phyloP scores from a whole-genome alignment of 371 early-diverging fungal species.

The Funneliformis caledonium region DNA sequence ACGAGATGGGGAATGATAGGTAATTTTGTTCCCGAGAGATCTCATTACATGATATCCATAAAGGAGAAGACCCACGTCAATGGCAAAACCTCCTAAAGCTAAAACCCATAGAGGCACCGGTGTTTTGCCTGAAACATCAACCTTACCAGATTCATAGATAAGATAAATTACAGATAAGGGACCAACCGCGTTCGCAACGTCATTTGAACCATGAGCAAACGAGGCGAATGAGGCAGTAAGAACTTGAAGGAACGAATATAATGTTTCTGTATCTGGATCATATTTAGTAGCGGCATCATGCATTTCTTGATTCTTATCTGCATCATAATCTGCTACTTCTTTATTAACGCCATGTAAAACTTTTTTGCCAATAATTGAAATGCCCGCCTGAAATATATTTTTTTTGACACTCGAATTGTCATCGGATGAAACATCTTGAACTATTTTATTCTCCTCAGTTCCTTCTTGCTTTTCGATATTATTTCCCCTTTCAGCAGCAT shows the following conservation, averaged over 20 bases:
- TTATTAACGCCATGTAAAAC: conserved; percentile 57
- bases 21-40: conserved; percentile 83
- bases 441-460: not conserved
- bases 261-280: conserved; percentile 79
- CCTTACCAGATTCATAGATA: not conserved
- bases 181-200: conserved; percentile 89
- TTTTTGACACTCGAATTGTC: conserved; percentile 29
- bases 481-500: conserved; percentile 1
- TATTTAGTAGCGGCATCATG: conserved; percentile 71
- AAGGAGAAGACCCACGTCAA: conserved; percentile 79
- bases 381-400: not conserved
- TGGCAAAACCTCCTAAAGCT: conserved; percentile 78
- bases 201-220: conserved; percentile 91
- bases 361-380: not conserved
- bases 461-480: conserved; percentile 1
- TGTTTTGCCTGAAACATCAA: conserved; percentile 45
- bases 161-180: conserved; percentile 67
- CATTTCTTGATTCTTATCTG: conserved; percentile 50
- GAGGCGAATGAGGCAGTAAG: conserved; percentile 85
- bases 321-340: conserved; percentile 64
- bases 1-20: conserved; percentile 83
- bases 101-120: conserved; percentile 79
- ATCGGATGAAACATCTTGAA: not conserved
- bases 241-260: conserved; percentile 86
- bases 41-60: conserved; percentile 78